A percentile compares a stretch with the other conserved stretches of the same genome.
Evolutionary conservation across 768 basidiomycete genomes (phyloP).

Genomic region (Suillus plorans): DNA sequence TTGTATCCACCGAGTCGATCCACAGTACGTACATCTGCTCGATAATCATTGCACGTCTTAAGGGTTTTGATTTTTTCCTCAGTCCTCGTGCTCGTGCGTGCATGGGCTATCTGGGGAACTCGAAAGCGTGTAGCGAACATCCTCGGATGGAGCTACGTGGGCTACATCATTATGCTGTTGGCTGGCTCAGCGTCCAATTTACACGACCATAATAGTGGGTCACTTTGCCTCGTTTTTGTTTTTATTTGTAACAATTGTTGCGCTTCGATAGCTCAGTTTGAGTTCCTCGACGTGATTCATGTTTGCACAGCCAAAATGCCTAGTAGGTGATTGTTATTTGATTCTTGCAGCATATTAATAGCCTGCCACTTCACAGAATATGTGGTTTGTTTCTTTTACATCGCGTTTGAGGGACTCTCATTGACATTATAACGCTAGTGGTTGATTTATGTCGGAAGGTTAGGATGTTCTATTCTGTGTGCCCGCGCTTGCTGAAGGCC

Average conservation of each 20-base stretch:
- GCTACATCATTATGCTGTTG: neutral
- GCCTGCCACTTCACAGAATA: neutral
- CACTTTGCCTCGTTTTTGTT: neutral
- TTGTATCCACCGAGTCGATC: constrained; percentile 2
- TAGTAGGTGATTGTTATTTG: constrained; percentile 3
- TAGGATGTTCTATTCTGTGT: neutral
- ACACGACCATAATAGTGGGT: neutral
- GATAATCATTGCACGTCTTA: neutral
- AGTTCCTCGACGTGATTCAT: neutral
- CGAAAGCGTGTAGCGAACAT: neutral
- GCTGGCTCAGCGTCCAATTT: neutral
- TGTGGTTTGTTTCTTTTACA: neutral
- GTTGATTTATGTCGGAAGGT: constrained; percentile 9
- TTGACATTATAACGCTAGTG: constrained; percentile 5
- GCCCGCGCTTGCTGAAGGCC: neutral
- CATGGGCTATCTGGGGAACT: constrained; percentile 13
- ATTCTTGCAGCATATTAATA: neutral
- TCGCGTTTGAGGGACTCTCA: no score
- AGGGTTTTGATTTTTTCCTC: neutral
- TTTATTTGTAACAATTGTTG: neutral
- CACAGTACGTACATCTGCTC: constrained; percentile 7
- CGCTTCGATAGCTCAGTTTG: neutral
- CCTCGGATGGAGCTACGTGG: neutral
- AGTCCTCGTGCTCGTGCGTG: constrained; percentile 12
- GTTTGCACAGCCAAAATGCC: constrained; percentile 5